Evolutionary conservation across 2,329 filamentous ascomycete species (phyloP), one percentile per base, ranked within the genome.

Genomic region (Cladosporium sp.): DNA sequence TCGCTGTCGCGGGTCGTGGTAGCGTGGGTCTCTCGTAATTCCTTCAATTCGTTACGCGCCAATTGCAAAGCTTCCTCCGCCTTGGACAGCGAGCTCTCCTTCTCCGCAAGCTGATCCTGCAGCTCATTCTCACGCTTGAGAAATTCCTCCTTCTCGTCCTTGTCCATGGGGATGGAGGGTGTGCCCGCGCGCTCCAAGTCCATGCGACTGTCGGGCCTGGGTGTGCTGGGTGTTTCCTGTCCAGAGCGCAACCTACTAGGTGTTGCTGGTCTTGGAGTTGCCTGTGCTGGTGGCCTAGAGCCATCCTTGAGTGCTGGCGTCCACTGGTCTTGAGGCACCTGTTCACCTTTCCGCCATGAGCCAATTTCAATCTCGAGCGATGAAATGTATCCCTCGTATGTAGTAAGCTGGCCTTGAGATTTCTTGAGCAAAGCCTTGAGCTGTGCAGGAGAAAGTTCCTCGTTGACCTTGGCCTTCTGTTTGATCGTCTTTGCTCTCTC

Each of bases 381-480:
- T 16, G 83, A 78, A 53, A 97, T 87, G 65, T 97, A 97, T 52
- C 75, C 82, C 66, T 95, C 88, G 68, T 94, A 97, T 13, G 83
- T 91, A 18, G 87, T 88, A 58, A 93, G 85, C 67, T 96, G 91
- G 46, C 80, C 83, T 70, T 95, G 91, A 12, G 90, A 89, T 71
- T 95, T 95, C 72, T 88, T 91, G 67, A 98, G 83, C 63, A 96
- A 79, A 43, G 84, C 79, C 73, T 97, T 98, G 76, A 98, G 83
- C 71, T 98, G 93, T 11, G 90, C 83, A 39, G 93, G 93, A 63
- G 92, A 97, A 62, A 98, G 81, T 70, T 98, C 93, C 39, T 92
- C 91, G 67, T 98, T 98, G 79, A 98, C 86, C 85, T 97, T 98
- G 71, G 93, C 93, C 79, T 97, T 97, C 77, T 97, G 97, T 85